Base-by-base conservation (phyloP, 2,329 filamentous ascomycete species). In the Spiromastix sp. region DNA sequence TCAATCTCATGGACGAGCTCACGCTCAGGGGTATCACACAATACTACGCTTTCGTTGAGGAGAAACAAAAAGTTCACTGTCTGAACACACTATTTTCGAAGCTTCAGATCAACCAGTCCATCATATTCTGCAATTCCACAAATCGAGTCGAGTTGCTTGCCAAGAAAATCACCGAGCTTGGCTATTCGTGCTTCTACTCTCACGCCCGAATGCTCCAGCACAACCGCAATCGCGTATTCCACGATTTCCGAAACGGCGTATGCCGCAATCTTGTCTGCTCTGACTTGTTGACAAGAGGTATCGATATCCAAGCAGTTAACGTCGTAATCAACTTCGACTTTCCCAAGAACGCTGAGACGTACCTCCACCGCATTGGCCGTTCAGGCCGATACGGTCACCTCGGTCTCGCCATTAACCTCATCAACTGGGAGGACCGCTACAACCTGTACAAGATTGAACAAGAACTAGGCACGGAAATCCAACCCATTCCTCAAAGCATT, bases 281-380 rank as follows among this genome's bases (percentile, higher is more conserved):
- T 2, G 91, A 98, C 65, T 72, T 98, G 25, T 74, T 98, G 45
- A 98, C 91, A 44, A 87, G 91, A 64, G 91, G 91, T 77, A 98
- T 98, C 54, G 91, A 98, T 65, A 98, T 98, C 46, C 91, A 98
- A 63, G 91, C 91, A 36, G 91, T 98, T 55, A 98, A 98, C 51
- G 91, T 98, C 37, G 91, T 98, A 57, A 98, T 98, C 75, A 98
- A 98, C 68, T 98, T 98, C 54, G 91, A 98, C 55, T 98, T 98
- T 60, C 91, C 91, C 36, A 98, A 98, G 69, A 98, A 98, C 53
- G 93, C 91, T 11, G 91, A 98, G 66, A 98, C 91, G 0, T 98
- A 98, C 57, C 78, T 98, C 39, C 91, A 98, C 66, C 85, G 91
- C 48, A 98, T 98, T 57, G 91, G 91, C 69, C 85, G 91, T 56